phyloP scores from a whole-genome alignment of 2,329 filamentous ascomycete genomes.

The Bipolaris gigantea region DNA sequence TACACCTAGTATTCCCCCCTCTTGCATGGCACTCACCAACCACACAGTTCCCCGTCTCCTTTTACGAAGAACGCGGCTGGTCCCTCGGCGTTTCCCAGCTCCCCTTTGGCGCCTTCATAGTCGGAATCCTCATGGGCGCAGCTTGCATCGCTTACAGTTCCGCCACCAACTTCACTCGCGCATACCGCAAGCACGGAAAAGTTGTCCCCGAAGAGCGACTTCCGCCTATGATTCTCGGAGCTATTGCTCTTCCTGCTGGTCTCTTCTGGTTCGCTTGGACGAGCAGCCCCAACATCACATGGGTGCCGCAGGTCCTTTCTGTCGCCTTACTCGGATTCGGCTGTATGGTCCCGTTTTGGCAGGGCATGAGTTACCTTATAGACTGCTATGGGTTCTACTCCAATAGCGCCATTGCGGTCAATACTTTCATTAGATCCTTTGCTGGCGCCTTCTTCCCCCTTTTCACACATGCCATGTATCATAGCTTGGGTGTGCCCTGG shows the following conservation, averaged over 20 bases:
- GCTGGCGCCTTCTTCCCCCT: slow-evolving; percentile 57
- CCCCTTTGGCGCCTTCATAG: slow-evolving; percentile 65
- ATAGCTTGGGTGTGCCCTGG: slow-evolving; percentile 40
- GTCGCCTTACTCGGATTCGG: slow-evolving; percentile 69
- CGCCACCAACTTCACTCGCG: slow-evolving; percentile 38
- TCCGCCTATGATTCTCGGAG: slow-evolving; percentile 67
- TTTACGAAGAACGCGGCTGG: slow-evolving; percentile 67
- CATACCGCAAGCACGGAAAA: slow-evolving; percentile 45
- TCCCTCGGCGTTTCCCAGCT: slow-evolving; percentile 59
- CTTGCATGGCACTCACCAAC: no score
- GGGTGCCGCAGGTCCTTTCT: slow-evolving; percentile 61
- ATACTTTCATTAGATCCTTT: slow-evolving; percentile 54
- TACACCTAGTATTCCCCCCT: neutral
- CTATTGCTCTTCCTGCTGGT: slow-evolving; percentile 58
- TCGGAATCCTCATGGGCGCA: slow-evolving; percentile 61
- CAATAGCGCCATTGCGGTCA: slow-evolving; percentile 53
- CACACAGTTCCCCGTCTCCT: slow-evolving; percentile 63
- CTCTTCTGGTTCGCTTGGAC: slow-evolving; percentile 67
- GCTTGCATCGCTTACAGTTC: slow-evolving; percentile 37
- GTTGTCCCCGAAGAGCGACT: slow-evolving; percentile 63
- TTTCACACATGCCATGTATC: slow-evolving; percentile 54
- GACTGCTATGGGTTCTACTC: slow-evolving; percentile 59
- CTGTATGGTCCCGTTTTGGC: slow-evolving; percentile 77
- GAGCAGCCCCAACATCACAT: slow-evolving; percentile 52
- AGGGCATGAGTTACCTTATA: slow-evolving; percentile 80